Conservation (phyloP, 1,284 basidiomycete genomes). For the Butyriboletus appendiculatus region DNA sequence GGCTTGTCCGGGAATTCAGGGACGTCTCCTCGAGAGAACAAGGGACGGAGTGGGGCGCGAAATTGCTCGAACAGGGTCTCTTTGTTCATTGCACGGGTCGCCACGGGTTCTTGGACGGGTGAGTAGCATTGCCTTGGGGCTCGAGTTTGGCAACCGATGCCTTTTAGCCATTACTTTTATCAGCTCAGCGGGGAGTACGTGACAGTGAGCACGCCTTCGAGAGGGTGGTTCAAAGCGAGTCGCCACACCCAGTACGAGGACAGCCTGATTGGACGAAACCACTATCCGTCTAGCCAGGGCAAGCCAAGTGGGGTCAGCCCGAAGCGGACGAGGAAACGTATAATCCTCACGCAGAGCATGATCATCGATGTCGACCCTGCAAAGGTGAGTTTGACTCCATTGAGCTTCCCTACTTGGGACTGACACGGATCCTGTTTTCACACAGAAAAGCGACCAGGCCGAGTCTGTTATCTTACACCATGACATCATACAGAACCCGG, state of each 20-base stretch:
- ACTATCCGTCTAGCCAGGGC: constrained; percentile 42
- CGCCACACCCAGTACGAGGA: constrained; percentile 45
- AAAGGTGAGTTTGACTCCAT: constrained; percentile 52
- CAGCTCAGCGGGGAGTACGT: constrained; percentile 77
- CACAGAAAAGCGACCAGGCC: constrained; percentile 79
- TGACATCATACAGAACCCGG: constrained; percentile 91
- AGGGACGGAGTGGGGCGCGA: constrained; percentile 77
- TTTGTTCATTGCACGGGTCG: constrained; percentile 79
- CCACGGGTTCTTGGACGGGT: constrained; percentile 88
- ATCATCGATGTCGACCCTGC: constrained; percentile 84
- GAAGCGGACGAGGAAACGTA: constrained; percentile 57
- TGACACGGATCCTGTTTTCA: constrained; percentile 10
- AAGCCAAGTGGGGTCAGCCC: constrained; percentile 40
- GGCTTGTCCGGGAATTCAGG: constrained; percentile 84
- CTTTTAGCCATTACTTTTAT: constrained; percentile 80
- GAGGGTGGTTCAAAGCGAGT: constrained; percentile 60
- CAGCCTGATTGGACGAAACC: constrained; percentile 37
- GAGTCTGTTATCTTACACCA: constrained; percentile 88
- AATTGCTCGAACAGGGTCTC: constrained; percentile 74
- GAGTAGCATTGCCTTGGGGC: constrained; percentile 25
- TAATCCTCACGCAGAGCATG: constrained; percentile 85
- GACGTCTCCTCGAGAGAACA: constrained; percentile 81
- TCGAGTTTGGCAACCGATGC: constrained; percentile 5
- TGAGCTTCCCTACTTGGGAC: not conserved
- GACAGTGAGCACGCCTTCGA: constrained; percentile 61